Conservation (phyloP, 2,329 filamentous ascomycete genomes). For the Chaetomium sp. region DNA sequence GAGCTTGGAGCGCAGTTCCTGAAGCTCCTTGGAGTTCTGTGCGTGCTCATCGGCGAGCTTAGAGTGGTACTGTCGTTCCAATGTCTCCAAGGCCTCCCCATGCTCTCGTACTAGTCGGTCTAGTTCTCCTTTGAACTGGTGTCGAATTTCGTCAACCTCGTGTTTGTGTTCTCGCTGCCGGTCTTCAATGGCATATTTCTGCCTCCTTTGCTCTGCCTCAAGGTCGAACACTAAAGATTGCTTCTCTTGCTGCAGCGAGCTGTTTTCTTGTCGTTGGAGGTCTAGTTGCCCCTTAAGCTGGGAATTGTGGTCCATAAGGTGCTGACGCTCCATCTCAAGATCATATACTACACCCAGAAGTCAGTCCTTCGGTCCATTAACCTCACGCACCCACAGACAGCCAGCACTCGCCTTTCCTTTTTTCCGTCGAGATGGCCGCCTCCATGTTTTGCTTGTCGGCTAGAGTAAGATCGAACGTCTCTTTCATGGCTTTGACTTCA, state of each 20-base stretch:
- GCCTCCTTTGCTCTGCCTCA: conserved; percentile 39
- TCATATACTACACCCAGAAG: conserved; percentile 35
- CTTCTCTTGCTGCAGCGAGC: conserved; percentile 31
- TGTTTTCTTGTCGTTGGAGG: conserved; percentile 32
- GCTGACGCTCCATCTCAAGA: conserved; percentile 43
- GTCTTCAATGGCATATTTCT: conserved; percentile 50
- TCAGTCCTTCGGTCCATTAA: conserved; percentile 16
- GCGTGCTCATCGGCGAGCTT: conserved; percentile 61
- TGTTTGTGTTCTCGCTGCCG: conserved; percentile 46
- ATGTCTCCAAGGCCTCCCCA: conserved; percentile 58
- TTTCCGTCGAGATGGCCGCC: conserved; percentile 67
- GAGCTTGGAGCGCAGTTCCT: conserved; percentile 52
- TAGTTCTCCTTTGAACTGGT: conserved; percentile 46
- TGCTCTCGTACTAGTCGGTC: conserved; percentile 55
- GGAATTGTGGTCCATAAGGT: conserved; percentile 41
- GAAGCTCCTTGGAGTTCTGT: conserved; percentile 54
- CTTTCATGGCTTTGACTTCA: conserved; percentile 64
- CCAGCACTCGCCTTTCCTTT: conserved; percentile 58
- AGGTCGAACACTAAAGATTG: conserved; percentile 35
- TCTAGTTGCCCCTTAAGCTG: conserved; percentile 59
- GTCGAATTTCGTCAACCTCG: conserved; percentile 49
- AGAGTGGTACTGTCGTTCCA: conserved; percentile 55
- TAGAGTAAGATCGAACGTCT: conserved; percentile 63
- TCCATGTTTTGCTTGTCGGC: conserved; percentile 64
- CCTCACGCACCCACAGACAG: no score